Conservation (phyloP, 2,329 filamentous ascomycete genomes). For the Fusarium acutatum region DNA sequence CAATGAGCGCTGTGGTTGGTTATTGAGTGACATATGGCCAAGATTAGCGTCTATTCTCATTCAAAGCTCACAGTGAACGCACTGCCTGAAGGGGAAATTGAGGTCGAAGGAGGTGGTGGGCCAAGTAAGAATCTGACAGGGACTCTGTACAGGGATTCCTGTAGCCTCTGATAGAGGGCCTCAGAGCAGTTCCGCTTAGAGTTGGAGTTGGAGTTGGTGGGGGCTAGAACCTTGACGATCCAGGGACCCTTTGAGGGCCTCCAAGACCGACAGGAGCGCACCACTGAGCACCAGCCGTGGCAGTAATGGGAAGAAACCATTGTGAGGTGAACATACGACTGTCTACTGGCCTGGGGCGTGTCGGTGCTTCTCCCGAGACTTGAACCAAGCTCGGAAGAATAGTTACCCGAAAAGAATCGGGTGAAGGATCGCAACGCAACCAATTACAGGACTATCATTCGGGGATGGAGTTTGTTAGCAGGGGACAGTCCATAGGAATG, state of each 20-base stretch:
- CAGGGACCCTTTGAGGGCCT: constrained; percentile 28
- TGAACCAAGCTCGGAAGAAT: constrained; percentile 16
- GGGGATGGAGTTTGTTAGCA: neutral
- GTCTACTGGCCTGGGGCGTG: constrained; percentile 15
- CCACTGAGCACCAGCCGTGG: constrained; percentile 23
- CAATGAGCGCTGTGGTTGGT: constrained; percentile 34
- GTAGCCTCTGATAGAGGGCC: constrained; percentile 26
- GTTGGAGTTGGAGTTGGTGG: constrained; percentile 23
- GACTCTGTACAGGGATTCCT: constrained; percentile 24
- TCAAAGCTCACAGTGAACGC: constrained; percentile 3
- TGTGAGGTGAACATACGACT: constrained; percentile 35
- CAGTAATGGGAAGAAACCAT: constrained; percentile 3
- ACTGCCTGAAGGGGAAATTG: constrained; percentile 34
- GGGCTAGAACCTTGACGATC: constrained; percentile 35
- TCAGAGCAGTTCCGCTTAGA: constrained; percentile 16
- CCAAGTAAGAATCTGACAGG: constrained; percentile 26
- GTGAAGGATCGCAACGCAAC: neutral
- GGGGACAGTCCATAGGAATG: neutral
- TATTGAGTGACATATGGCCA: constrained; percentile 14
- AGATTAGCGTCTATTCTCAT: constrained; percentile 8
- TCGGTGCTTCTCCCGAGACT: constrained; percentile 7
- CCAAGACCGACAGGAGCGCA: constrained; percentile 16
- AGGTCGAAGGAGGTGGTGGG: constrained; percentile 31
- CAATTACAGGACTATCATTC: neutral
- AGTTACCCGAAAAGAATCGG: constrained; percentile 10